A percentile compares a stretch with the other conserved stretches of the same genome.
These are phyloP conservation scores for Effrenium voratum DNA, from an alignment of 73 alveolate genomes.

Conservation along the genomic window DNA sequence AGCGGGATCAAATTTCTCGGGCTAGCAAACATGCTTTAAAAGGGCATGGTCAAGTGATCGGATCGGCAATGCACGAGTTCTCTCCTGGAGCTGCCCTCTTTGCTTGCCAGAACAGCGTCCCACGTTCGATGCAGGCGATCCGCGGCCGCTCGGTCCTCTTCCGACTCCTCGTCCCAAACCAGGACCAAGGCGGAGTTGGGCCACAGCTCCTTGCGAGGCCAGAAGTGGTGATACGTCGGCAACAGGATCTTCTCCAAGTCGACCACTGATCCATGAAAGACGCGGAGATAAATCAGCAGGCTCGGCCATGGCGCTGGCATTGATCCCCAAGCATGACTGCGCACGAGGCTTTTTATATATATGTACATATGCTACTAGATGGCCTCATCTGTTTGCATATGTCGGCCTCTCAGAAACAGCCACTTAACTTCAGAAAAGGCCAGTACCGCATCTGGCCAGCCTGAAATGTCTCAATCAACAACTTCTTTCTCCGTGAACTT, in stretches of 20 bases:
- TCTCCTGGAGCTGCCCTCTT: not conserved
- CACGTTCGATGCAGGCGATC: slow-evolving; percentile 25
- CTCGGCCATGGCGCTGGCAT: not conserved
- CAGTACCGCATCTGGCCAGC: not conserved
- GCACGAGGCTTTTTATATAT: not conserved
- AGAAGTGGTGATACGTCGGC: slow-evolving; percentile 57
- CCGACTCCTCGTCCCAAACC: slow-evolving; percentile 45
- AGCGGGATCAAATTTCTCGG: no score
- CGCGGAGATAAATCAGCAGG: slow-evolving; percentile 50
- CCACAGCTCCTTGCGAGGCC: slow-evolving; percentile 73
- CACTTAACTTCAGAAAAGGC: not conserved
- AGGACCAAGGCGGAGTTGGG: slow-evolving; percentile 67
- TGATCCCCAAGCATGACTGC: not conserved
- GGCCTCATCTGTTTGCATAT: not conserved
- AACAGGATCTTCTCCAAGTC: slow-evolving; percentile 51
- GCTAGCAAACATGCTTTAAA: no score
- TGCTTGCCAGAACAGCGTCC: slow-evolving; percentile 10
- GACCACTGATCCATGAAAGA: slow-evolving; percentile 33
- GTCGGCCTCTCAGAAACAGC: not conserved
- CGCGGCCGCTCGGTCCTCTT: slow-evolving; percentile 7
- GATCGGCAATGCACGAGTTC: no score
- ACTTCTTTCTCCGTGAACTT: not conserved
- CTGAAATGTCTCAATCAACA: not conserved
- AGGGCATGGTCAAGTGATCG: no score
- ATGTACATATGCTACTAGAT: not conserved